These are phyloP conservation scores for Suillus spraguei DNA, from an alignment of 768 basidiomycete species.

Conservation along the genomic window DNA sequence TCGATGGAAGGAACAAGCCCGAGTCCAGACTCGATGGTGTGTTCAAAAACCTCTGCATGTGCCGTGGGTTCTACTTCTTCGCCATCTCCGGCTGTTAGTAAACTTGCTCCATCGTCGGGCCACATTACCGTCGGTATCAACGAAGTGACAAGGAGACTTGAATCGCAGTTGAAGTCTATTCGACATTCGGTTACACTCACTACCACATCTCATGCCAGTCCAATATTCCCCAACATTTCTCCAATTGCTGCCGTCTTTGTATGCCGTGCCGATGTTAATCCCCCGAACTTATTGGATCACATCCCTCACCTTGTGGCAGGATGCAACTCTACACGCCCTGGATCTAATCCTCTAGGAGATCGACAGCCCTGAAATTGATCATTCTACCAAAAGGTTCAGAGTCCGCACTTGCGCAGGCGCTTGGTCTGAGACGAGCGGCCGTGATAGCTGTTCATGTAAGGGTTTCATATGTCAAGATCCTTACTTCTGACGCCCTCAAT, in stretches of 20 bases:
- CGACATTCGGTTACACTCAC: conserved; percentile 18
- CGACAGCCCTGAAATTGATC: conserved; percentile 53
- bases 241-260: no score
- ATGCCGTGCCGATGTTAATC: conserved; percentile 73
- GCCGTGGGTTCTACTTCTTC: background rate
- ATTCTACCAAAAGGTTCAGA: conserved; percentile 76
- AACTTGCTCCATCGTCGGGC: conserved; percentile 25
- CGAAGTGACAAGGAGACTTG: conserved; percentile 65
- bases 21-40: background rate
- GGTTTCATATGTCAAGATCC: conserved; percentile 6
- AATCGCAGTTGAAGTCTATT: conserved; percentile 44
- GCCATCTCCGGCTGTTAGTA: background rate
- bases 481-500: conserved; percentile 10
- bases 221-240: no score
- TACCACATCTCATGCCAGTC: background rate
- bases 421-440: conserved; percentile 68
- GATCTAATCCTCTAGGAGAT: conserved; percentile 18
- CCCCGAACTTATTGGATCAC: conserved; percentile 70
- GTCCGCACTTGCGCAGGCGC: conserved; percentile 50
- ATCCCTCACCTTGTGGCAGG: conserved; percentile 77
- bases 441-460: conserved; percentile 64
- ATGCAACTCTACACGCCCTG: conserved; percentile 55
- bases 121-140: conserved; percentile 74
- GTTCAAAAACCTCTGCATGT: background rate
- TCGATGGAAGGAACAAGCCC: background rate